phyloP scores from a whole-genome alignment of 2,329 filamentous ascomycete species.

The Diaporthe vaccinii region DNA sequence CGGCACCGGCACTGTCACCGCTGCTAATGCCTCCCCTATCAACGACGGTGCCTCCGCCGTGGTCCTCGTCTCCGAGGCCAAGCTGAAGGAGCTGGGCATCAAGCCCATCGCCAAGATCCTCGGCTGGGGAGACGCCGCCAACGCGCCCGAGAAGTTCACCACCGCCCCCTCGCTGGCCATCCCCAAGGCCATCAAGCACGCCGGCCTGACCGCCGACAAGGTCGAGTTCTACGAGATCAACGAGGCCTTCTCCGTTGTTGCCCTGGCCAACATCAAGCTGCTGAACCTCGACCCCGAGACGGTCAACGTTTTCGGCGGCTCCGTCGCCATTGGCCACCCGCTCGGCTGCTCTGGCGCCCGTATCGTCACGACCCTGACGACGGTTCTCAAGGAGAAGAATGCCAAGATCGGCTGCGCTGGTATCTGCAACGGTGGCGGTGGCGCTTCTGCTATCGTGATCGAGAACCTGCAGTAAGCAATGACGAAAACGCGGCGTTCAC shows the following conservation, averaged over 20 bases:
- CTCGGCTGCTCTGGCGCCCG: constrained; percentile 94
- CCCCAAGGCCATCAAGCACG: constrained; percentile 97
- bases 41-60: constrained; percentile 95
- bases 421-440: constrained; percentile 98
- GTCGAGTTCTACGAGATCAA: constrained; percentile 99
- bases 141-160: constrained; percentile 95
- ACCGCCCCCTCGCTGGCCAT: constrained; percentile 93
- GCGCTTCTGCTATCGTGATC: constrained; percentile 92
- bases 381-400: constrained; percentile 90
- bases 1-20: constrained; percentile 89
- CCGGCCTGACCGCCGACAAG: constrained; percentile 80
- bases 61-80: constrained; percentile 93
- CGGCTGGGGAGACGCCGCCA: constrained; percentile 95
- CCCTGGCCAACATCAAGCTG: constrained; percentile 95
- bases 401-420: constrained; percentile 94
- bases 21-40: constrained; percentile 95
- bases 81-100: constrained; percentile 90
- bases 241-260: constrained; percentile 97
- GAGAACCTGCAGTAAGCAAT: constrained; percentile 74
- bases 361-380: constrained; percentile 90
- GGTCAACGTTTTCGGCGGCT: constrained; percentile 95
- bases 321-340: constrained; percentile 95
- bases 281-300: constrained; percentile 83
- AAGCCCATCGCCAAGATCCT: constrained; percentile 97
- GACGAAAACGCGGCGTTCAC: background rate